Percentiles rank a stretch among this genome's conserved stretches.
These are phyloP conservation scores for Auricularia sp. DNA, from an alignment of 768 basidiomycete genomes.

Conservation along the genomic window DNA sequence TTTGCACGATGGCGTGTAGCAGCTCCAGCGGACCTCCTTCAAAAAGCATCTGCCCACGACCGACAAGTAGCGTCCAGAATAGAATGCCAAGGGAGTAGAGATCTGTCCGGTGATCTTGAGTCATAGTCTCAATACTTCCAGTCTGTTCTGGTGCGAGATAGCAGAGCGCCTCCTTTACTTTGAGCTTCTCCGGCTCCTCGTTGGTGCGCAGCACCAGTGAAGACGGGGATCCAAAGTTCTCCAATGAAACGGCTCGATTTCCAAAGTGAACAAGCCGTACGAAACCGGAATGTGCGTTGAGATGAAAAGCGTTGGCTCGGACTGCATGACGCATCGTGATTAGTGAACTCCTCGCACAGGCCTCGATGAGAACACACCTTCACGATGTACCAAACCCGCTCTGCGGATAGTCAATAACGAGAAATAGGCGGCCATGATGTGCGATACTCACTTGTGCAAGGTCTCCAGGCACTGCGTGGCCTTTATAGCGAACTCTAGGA, in stretches of 20 bases:
- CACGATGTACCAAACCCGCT: conserved; percentile 53
- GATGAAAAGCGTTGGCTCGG: conserved; percentile 66
- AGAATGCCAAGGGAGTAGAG: conserved; percentile 52
- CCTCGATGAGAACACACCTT: conserved; percentile 32
- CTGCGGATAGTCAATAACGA: conserved; percentile 21
- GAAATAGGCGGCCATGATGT: conserved; percentile 5
- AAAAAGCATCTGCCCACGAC: conserved; percentile 49
- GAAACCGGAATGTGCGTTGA: conserved; percentile 48
- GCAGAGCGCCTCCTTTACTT: conserved; percentile 65
- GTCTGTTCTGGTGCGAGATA: conserved; percentile 73
- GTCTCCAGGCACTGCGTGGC: conserved; percentile 62
- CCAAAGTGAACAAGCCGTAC: conserved; percentile 68
- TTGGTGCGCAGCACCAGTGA: conserved; percentile 49
- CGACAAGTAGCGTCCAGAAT: conserved; percentile 65
- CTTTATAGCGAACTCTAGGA: conserved; percentile 71
- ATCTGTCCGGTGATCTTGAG: conserved; percentile 59
- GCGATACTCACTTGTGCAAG: conserved; percentile 56
- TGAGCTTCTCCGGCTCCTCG: conserved; percentile 53
- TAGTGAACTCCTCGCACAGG: background rate
- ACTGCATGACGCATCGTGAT: conserved; percentile 37
- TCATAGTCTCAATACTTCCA: conserved; percentile 53
- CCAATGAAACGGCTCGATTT: conserved; percentile 60
- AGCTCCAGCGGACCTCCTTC: conserved; percentile 54
- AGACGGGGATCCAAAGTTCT: conserved; percentile 61
- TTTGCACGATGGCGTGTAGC: conserved; percentile 60